Base-by-base conservation (phyloP, 371 early-diverging fungal genomes). In the Circinella umbellata region DNA sequence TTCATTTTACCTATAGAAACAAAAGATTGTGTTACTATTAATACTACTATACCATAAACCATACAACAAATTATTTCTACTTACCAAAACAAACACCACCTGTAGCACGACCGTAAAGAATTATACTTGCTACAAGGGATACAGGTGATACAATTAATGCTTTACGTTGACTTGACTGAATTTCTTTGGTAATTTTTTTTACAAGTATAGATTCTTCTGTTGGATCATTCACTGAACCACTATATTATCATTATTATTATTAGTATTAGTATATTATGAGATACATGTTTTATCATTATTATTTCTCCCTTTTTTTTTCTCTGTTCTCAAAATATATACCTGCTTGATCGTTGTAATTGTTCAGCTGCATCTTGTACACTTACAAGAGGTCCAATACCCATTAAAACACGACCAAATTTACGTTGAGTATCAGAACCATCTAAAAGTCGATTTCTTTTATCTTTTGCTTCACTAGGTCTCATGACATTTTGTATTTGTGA, bases 401-500 rank as follows among this genome's bases (percentile, higher is more conserved):
- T 67, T 3, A 74, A 66, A 1, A 74, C 76, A 48, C 80, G 73
- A 3, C 85, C 85, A 55, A 73, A 75, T 42, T 80, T 78, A 8
- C 76, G 74, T 4, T 60, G 63, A 1, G 59, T 57, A n/a, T 72
- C 72, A 36, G 37, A 15, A 8, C 73, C 76, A 37, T 78, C 76
- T 17, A 66, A 47, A 4, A 70, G n/a, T 15, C 73, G 75, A 54
- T 75, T 79, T 14, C 82, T 62, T 51, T 68, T 76, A 54, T 85
- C 85, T 72, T 77, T 82, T 1, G 85, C 77, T 59, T 82, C 80
- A 69, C 85, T 85, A 0, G 82, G 82, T 57, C 80, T 63, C 0
- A 77, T 59, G 37, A 79, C 68, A 3, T 74, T 59, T 51, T 67
- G 63, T 5, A 64, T 63, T 4, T 46, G 46, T 4, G 69, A 48